phyloP scores from a whole-genome alignment of 2,329 filamentous ascomycete species.

The Madurella fahalii region DNA sequence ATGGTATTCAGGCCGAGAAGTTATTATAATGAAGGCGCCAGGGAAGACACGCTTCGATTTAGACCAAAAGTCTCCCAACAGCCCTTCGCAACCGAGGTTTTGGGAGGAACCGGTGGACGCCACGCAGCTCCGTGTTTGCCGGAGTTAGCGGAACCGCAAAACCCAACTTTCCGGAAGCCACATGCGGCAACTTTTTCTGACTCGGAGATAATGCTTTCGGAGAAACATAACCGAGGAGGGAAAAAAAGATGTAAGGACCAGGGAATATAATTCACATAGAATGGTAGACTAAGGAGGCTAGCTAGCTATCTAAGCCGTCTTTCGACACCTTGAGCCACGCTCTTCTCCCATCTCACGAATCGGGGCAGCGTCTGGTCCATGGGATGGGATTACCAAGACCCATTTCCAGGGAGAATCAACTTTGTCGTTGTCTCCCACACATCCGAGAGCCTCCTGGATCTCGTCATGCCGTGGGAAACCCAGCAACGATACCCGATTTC shows the following conservation, averaged over 20 bases:
- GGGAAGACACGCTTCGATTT: no score
- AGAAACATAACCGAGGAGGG: background rate
- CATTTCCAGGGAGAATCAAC: background rate
- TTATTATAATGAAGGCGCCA: no score
- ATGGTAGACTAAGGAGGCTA: background rate
- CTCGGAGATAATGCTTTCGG: no score
- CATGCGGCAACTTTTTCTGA: no score
- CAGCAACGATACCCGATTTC: background rate
- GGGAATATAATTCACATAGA: background rate
- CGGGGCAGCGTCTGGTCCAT: background rate
- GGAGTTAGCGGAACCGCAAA: no score
- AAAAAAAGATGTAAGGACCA: background rate
- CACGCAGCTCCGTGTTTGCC: no score
- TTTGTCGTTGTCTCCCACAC: background rate
- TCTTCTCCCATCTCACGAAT: background rate
- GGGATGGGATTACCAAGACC: background rate
- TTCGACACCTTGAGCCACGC: background rate
- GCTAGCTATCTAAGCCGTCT: conserved; percentile 8
- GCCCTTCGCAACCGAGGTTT: no score
- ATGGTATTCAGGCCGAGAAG: no score
- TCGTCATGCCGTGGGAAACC: background rate
- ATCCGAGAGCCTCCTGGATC: background rate
- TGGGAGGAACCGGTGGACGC: no score
- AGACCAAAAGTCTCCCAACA: no score
- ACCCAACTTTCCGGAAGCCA: no score